Evolutionary conservation across 257 asterid genomes (phyloP).

Genomic region (Solanum lycopersicoides): DNA sequence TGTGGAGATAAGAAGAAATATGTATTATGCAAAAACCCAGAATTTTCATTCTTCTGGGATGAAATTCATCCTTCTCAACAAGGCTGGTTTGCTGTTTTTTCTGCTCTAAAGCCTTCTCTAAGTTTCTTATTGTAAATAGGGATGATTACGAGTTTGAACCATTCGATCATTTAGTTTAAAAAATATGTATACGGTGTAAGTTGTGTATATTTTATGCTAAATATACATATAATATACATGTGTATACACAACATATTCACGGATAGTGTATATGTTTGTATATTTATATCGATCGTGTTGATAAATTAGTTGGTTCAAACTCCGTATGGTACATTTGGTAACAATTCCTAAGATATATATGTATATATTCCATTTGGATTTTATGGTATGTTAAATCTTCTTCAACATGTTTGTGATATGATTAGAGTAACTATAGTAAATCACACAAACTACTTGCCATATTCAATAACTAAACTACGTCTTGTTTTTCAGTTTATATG

Average conservation of each 20-base stretch:
- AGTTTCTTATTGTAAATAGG: background rate
- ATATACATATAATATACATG: background rate
- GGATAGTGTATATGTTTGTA: background rate
- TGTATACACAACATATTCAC: background rate
- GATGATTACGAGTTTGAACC: background rate
- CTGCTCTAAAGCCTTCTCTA: constrained; percentile 27
- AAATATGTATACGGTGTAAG: background rate
- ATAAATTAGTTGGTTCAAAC: too few species aligned
- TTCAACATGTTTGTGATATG: too few species aligned
- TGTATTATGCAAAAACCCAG: constrained; percentile 32
- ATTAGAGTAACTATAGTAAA: too few species aligned
- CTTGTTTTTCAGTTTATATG: too few species aligned
- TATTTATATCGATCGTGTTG: background rate
- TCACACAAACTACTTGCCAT: too few species aligned
- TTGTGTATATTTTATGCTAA: background rate
- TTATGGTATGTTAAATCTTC: too few species aligned
- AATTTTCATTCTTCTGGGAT: constrained; percentile 52
- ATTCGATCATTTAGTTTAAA: background rate
- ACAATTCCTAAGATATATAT: background rate
- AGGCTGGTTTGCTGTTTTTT: constrained; percentile 48
- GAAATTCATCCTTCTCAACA: constrained; percentile 46
- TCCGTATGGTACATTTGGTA: background rate
- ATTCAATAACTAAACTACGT: too few species aligned
- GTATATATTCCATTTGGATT: too few species aligned
- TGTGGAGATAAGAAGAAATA: constrained; percentile 46